Base-by-base conservation (phyloP, 768 basidiomycete genomes). In the Russula virescens region DNA sequence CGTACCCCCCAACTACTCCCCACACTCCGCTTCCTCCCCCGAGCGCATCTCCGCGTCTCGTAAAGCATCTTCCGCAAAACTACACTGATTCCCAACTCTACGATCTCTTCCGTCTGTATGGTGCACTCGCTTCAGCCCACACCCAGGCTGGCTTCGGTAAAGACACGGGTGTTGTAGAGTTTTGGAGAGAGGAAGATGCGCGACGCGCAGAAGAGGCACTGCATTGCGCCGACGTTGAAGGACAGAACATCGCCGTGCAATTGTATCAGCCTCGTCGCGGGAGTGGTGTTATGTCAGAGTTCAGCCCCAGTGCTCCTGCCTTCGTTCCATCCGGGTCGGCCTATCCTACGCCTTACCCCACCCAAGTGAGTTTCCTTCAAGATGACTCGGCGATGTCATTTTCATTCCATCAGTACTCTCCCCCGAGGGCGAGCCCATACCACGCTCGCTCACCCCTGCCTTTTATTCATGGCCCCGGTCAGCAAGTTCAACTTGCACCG, bases 161-260 rank as follows among this genome's bases (percentile, higher is more conserved):
- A 45, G 90, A 91, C 73, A 87, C 84, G 0, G 91, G 84, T 53
- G 81, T 90, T 55, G 80, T 93, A 46, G 89, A 94, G 72, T 94
- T 89, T 72, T 93, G 89, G 89, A 82, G 86, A 60, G 92, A 94
- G 72, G 88, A 89, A 42, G 91, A 94, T 69, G 91, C 89, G 8
- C 81, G 83, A 26, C 76, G 80, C 25, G 91, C 89, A 0, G 90
- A 94, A 69, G 86, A 87, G 45, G 84, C 86, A 2, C 80, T 94
- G 83, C 90, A 93, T 73, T 92, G 89, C 67, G 82, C 86, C 18
- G 90, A 94, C 47, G 77, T 94, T 16, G 88, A 88, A 46, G 91
- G 89, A 13, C 86, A 88, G 70, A 91, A 91, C 69, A 93, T 93
- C 64, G 84, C 88, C 9, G 88, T 94, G 5, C 88, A 90, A 68